A percentile compares a stretch with the other conserved stretches of the same genome.
Evolutionary conservation across 208 protist genomes (phyloP).

Genomic region (Acanthamoeba lenticulata): DNA sequence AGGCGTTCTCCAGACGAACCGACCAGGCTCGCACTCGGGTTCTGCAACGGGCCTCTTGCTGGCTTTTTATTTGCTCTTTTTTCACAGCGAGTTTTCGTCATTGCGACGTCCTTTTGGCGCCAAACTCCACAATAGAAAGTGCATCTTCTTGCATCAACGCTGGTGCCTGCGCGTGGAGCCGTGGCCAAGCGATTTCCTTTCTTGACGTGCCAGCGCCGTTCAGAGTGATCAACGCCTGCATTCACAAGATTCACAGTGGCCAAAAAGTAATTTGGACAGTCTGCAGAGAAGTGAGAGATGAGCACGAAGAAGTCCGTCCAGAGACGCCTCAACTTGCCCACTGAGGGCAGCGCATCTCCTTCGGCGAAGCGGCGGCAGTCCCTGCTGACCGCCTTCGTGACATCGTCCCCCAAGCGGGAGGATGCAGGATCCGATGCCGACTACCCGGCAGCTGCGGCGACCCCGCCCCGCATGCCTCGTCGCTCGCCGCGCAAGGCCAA

Average conservation of each 20-base stretch:
- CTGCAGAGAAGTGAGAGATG: background rate
- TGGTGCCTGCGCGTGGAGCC: too few relatives aligned
- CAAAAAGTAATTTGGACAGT: background rate
- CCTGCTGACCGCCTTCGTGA: slow-evolving; percentile 9
- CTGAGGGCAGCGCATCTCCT: background rate
- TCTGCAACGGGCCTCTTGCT: too few relatives aligned
- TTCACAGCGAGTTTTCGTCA: too few relatives aligned
- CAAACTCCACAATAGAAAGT: too few relatives aligned
- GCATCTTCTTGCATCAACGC: too few relatives aligned
- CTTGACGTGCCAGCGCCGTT: too few relatives aligned
- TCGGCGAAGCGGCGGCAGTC: background rate
- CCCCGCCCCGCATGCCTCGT: background rate
- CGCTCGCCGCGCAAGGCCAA: slow-evolving; percentile 23
- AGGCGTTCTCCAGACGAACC: too few relatives aligned
- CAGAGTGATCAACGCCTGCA: too few relatives aligned
- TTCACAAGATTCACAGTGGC: background rate
- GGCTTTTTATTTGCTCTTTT: too few relatives aligned
- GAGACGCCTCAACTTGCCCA: background rate
- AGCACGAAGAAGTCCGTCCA: background rate
- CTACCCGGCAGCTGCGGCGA: background rate
- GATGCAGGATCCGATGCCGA: background rate
- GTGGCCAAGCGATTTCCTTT: too few relatives aligned
- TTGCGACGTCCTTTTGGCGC: too few relatives aligned
- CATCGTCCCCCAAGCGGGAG: background rate
- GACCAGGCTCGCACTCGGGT: too few relatives aligned